A percentile compares a stretch with the other conserved stretches of the same genome.
phyloP scores from a whole-genome alignment of 1,284 basidiomycete species.

The Tilletiopsis washingtonensis region DNA sequence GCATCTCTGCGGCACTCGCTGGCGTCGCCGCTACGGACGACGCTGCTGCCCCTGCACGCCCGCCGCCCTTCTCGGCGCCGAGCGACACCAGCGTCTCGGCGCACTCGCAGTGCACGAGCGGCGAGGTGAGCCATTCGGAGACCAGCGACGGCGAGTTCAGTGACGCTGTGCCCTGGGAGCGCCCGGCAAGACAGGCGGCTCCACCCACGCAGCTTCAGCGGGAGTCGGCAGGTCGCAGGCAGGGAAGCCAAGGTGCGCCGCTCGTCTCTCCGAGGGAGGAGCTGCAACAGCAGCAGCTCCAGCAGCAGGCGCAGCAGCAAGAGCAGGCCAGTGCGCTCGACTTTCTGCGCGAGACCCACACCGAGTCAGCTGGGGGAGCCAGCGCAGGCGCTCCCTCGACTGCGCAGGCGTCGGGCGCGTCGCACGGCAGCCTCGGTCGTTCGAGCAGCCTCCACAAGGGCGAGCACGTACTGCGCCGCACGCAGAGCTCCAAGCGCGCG shows the following conservation, averaged over 20 bases:
- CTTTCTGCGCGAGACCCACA: too few species aligned
- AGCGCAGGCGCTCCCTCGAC: constrained; percentile 11
- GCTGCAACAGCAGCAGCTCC: not conserved
- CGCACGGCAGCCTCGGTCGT: too few species aligned
- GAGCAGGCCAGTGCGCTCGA: too few species aligned
- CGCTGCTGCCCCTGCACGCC: not conserved
- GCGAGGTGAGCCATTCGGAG: not conserved
- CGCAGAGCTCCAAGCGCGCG: constrained; percentile 13
- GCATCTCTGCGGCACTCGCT: not conserved
- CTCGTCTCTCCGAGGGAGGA: not conserved
- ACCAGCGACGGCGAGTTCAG: not conserved
- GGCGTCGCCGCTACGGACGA: too few species aligned
- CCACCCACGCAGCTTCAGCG: too few species aligned
- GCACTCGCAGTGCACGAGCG: not conserved
- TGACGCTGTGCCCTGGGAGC: not conserved
- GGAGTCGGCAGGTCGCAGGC: too few species aligned
- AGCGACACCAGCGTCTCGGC: not conserved
- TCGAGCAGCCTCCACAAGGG: too few species aligned
- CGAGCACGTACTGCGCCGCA: too few species aligned
- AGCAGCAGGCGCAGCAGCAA: constrained; percentile 1
- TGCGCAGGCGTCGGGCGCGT: too few species aligned
- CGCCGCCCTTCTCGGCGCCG: not conserved
- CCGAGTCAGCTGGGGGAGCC: not conserved
- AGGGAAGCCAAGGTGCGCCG: too few species aligned
- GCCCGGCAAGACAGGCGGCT: not conserved